Evolutionary conservation across 164 flowering plant genomes (phyloP).

Genomic region (Santalum album): DNA sequence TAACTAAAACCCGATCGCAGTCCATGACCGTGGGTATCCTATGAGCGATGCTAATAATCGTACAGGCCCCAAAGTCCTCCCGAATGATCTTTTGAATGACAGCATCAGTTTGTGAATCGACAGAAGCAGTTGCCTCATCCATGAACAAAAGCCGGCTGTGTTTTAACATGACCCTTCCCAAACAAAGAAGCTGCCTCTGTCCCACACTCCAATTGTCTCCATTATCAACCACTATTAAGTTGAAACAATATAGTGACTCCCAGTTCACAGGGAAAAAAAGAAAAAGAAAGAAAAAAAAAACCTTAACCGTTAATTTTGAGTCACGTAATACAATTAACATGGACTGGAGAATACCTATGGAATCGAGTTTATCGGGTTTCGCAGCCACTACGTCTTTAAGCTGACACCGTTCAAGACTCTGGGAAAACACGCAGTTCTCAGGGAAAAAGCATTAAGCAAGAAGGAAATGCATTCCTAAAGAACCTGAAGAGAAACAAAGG

Average conservation of each 20-base stretch:
- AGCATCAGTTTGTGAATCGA: constrained; percentile 91
- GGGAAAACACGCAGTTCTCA: constrained; percentile 1
- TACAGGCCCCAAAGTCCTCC: constrained; percentile 78
- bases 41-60: constrained; percentile 97
- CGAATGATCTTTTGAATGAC: constrained; percentile 81
- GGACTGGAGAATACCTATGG: constrained; percentile 39
- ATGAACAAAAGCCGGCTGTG: constrained; percentile 74
- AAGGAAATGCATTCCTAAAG: not conserved
- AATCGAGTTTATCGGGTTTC: constrained; percentile 80
- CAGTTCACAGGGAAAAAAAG: too few relatives aligned
- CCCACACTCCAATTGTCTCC: constrained; percentile 99
- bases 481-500: too few relatives aligned
- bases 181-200: constrained; percentile 89
- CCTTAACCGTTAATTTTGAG: too few relatives aligned
- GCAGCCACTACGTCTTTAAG: constrained; percentile 59
- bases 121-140: constrained; percentile 99
- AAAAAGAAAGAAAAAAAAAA: too few relatives aligned
- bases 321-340: too few relatives aligned
- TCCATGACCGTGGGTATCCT: constrained; percentile 99
- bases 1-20: constrained; percentile 77
- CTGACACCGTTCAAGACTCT: constrained; percentile 74
- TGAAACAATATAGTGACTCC: not conserved
- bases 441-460: not conserved
- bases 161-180: constrained; percentile 89
- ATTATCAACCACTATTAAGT: constrained; percentile 58